Conservation (phyloP, 306 rosid genomes). For the Hippophae tibetana region DNA sequence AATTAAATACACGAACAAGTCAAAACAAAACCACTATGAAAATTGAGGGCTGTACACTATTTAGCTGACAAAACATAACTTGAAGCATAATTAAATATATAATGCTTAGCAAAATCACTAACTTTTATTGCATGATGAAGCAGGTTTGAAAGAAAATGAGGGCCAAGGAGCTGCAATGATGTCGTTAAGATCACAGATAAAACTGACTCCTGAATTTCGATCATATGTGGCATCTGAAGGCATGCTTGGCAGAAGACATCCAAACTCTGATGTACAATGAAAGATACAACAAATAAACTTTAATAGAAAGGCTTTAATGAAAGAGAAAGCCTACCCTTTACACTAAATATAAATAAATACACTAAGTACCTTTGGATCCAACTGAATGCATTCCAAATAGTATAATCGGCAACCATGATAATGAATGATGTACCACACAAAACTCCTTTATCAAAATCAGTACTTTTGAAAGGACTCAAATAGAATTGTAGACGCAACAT, state of each 20-base stretch:
- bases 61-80: neutral
- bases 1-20: too few species aligned
- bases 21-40: too few species aligned
- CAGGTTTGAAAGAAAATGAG: constrained; percentile 22
- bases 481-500: neutral
- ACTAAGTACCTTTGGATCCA: constrained; percentile 42
- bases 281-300: constrained; percentile 8
- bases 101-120: constrained; percentile 11
- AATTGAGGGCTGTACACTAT: too few species aligned
- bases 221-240: constrained; percentile 51
- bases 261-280: constrained; percentile 35
- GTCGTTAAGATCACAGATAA: constrained; percentile 69
- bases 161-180: constrained; percentile 71
- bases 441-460: constrained; percentile 19
- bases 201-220: constrained; percentile 43
- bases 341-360: neutral
- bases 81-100: constrained; percentile 3
- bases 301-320: constrained; percentile 1
- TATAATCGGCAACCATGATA: constrained; percentile 14
- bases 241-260: constrained; percentile 61
- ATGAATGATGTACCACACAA: constrained; percentile 13
- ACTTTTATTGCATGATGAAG: constrained; percentile 54
- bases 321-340: neutral
- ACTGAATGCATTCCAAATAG: constrained; percentile 31
- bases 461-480: constrained; percentile 2